A percentile compares a stretch with the other conserved stretches of the same genome.
These are phyloP conservation scores for Ilyonectria mors-panacis DNA, from an alignment of 2,329 filamentous ascomycete genomes.

Conservation along the genomic window DNA sequence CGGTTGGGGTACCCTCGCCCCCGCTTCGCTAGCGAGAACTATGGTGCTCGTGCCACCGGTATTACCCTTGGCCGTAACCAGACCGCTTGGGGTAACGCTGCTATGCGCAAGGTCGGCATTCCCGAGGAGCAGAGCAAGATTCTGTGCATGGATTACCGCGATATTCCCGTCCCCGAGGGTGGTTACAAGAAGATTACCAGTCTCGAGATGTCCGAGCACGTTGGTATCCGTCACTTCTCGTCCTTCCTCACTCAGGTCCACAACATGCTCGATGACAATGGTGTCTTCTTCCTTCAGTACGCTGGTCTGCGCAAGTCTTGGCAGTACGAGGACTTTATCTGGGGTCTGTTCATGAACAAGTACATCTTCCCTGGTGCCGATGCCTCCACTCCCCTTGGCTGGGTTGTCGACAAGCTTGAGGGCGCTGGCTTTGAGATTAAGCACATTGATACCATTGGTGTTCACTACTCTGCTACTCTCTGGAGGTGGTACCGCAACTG, in stretches of 20 bases:
- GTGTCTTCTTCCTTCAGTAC: conserved; percentile 95
- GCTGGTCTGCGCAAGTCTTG: conserved; percentile 93
- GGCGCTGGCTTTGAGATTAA: conserved; percentile 82
- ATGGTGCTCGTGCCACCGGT: conserved; percentile 87
- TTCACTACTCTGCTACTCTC: conserved; percentile 96
- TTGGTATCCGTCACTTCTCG: conserved; percentile 90
- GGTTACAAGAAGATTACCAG: conserved; percentile 95
- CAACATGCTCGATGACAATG: conserved; percentile 97
- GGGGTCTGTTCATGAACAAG: conserved; percentile 99
- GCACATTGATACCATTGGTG: conserved; percentile 91
- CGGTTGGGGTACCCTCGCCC: conserved; percentile 96
- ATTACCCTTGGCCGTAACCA: conserved; percentile 96
- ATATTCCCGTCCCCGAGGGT: conserved; percentile 81
- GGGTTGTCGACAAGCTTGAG: conserved; percentile 88
- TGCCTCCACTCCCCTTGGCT: conserved; percentile 92
- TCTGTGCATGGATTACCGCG: conserved; percentile 97
- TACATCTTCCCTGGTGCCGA: conserved; percentile 98
- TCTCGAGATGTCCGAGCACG: conserved; percentile 99
- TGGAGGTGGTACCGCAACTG: conserved; percentile 99
- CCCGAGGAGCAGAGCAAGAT: conserved; percentile 91
- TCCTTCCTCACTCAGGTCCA: conserved; percentile 88
- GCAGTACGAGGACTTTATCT: conserved; percentile 98
- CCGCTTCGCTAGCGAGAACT: conserved; percentile 93
- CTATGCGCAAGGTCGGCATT: conserved; percentile 85
- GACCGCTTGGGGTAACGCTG: conserved; percentile 95